Conservation (phyloP, 2,329 filamentous ascomycete species). For the Sclerotinia subarctica region DNA sequence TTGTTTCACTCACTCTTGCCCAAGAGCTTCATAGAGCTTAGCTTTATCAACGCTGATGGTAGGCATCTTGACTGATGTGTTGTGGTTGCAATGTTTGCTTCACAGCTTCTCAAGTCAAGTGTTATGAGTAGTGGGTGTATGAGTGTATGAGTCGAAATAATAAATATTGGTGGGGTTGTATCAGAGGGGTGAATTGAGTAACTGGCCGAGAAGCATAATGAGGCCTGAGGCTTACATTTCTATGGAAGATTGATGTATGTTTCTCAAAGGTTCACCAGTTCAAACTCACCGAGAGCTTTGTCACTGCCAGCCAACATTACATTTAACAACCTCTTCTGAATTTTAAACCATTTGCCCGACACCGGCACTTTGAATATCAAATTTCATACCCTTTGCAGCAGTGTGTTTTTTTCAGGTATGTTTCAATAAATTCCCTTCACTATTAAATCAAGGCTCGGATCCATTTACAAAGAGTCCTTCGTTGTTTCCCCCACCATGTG, state of each 20-base stretch:
- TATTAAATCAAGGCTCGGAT: not conserved
- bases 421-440: not conserved
- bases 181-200: constrained; percentile 12
- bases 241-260: constrained; percentile 8
- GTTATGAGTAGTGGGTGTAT: not conserved
- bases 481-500: constrained; percentile 5
- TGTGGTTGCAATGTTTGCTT: constrained; percentile 8
- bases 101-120: constrained; percentile 1
- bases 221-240: not conserved
- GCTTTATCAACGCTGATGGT: constrained; percentile 97
- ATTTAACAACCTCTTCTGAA: constrained; percentile 9
- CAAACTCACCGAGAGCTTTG: constrained; percentile 12
- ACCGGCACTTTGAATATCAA: constrained; percentile 7
- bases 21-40: constrained; percentile 88
- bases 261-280: constrained; percentile 2
- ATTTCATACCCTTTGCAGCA: not conserved
- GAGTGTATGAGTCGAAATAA: constrained; percentile 17
- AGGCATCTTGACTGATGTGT: constrained; percentile 63
- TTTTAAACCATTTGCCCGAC: not conserved
- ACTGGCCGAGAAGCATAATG: not conserved
- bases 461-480: constrained; percentile 14
- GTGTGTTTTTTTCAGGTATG: constrained; percentile 4
- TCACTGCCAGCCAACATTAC: constrained; percentile 16
- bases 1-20: constrained; percentile 65
- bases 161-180: constrained; percentile 18